Percentiles rank a stretch among this genome's conserved stretches.
These are phyloP conservation scores for Hemisphaericaspora subhashii DNA, from an alignment of 1,139 yeast species.

Conservation along the genomic window DNA sequence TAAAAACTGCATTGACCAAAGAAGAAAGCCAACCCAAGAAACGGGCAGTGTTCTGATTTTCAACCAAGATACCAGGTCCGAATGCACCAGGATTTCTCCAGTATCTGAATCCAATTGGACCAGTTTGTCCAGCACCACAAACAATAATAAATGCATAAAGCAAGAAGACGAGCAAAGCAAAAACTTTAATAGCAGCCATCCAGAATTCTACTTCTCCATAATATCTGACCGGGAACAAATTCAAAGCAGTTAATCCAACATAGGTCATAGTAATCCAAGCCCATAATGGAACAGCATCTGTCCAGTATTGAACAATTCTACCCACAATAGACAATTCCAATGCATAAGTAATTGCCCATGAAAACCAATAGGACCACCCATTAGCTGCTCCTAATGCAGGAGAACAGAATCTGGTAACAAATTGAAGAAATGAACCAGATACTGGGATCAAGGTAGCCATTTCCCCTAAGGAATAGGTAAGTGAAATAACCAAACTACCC, in stretches of 20 bases:
- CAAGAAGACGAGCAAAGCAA: constrained; percentile 21
- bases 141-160: constrained; percentile 45
- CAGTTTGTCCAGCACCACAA: constrained; percentile 66
- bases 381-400: constrained; percentile 20
- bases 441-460: constrained; percentile 22
- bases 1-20: constrained; percentile 33
- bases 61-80: constrained; percentile 58
- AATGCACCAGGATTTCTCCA: constrained; percentile 61
- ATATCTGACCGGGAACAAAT: constrained; percentile 23
- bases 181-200: constrained; percentile 22
- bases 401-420: constrained; percentile 21
- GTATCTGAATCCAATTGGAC: constrained; percentile 35
- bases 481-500: constrained; percentile 17
- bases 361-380: constrained; percentile 26
- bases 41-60: constrained; percentile 49
- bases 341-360: constrained; percentile 29
- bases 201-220: constrained; percentile 25
- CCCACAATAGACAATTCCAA: constrained; percentile 23
- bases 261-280: constrained; percentile 12
- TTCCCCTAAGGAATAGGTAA: constrained; percentile 23
- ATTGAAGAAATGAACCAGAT: constrained; percentile 24
- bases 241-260: constrained; percentile 17
- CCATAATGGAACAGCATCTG: constrained; percentile 4
- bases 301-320: constrained; percentile 19
- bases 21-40: constrained; percentile 47